Evolutionary conservation across 768 basidiomycete species (phyloP), one percentile per base, ranked within the genome.

Genomic region (Gymnopilus dilepis): DNA sequence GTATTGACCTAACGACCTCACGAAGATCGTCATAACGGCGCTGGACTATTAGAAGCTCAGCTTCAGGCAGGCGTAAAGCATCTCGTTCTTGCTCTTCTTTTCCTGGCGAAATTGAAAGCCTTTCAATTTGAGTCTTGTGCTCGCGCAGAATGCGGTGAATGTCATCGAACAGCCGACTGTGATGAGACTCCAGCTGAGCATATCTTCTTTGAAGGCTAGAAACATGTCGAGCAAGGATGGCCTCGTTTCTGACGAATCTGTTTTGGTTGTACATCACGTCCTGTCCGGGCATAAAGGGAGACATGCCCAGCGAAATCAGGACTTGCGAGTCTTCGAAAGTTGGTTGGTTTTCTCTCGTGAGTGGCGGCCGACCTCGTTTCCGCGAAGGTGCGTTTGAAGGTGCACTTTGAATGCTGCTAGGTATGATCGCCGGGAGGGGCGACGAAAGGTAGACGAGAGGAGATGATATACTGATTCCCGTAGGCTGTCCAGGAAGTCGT

Each of bases 201-300:
- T 37, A 47, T 1, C 38, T 31, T 2, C 33, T 31, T 33, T 61
- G 45, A 15, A 66, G 58, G 11, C 52, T 42, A 12, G 58, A 54
- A 13, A 66, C n/a, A 17, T 59, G 61, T 17, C 48, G 43, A 5
- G 65, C 43, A n/a, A 66, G 57, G 17, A 61, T 60, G 12, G 56
- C 48, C 21, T 66, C 65, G 38, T 66, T 66, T 6, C 56, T 56
- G 6, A 63, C 65, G 52, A 63, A 50, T 28, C 65, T 55, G 28
- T 66, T 66, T 48, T 61, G 65, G 31, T 66, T 66, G 38, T 38
- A 26, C 37, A 66, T 63, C 3, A 51, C 28, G 45, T 66, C 65
- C 50, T 61, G 45, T 9, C 56, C 62, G 17, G 62, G 51, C 65
- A 66, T 61, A 24, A 66, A 66, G 3, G 65, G 65, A 1, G 59